Conservation (phyloP, 805 yeast genomes). For the Debaryomyces castellii region DNA sequence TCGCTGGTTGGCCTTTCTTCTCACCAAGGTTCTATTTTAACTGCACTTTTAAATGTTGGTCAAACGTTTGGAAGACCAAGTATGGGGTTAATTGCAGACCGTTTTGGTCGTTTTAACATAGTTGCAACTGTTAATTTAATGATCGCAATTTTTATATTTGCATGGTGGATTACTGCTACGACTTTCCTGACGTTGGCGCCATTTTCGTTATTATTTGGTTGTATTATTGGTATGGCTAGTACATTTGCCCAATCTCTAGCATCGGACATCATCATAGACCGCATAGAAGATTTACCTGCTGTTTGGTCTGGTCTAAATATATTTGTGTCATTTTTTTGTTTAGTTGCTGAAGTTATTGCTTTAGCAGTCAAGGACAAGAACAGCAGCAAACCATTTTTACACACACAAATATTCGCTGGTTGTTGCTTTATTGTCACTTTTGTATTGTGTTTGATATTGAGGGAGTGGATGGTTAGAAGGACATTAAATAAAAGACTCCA, state of each 20-base stretch:
- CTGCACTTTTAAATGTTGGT: slow-evolving; percentile 39
- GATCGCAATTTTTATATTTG: slow-evolving; percentile 26
- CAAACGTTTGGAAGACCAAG: slow-evolving; percentile 51
- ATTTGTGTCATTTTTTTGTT: slow-evolving; percentile 27
- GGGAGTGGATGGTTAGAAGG: slow-evolving; percentile 47
- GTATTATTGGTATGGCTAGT: slow-evolving; percentile 30
- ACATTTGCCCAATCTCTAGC: slow-evolving; percentile 24
- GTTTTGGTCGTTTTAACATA: slow-evolving; percentile 45
- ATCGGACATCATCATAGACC: slow-evolving; percentile 19
- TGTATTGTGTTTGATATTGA: slow-evolving; percentile 42
- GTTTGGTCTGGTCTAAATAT: slow-evolving; percentile 42
- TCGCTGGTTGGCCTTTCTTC: slow-evolving; percentile 43
- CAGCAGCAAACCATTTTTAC: slow-evolving; percentile 45
- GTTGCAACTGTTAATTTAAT: slow-evolving; percentile 18
- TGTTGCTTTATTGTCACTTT: slow-evolving; percentile 43
- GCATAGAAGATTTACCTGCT: slow-evolving; percentile 28
- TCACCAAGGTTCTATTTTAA: slow-evolving; percentile 29
- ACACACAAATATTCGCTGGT: slow-evolving; percentile 64
- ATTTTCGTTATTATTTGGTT: slow-evolving; percentile 29
- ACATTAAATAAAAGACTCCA: slow-evolving; percentile 21
- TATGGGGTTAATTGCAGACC: slow-evolving; percentile 49
- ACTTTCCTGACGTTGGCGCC: slow-evolving; percentile 30
- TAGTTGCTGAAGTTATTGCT: slow-evolving; percentile 56
- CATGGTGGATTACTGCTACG: slow-evolving; percentile 39
- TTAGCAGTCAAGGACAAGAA: slow-evolving; percentile 37